Evolutionary conservation across 176 grass and related monocot genomes (phyloP).

Genomic region (Phoenix roebelenii): DNA sequence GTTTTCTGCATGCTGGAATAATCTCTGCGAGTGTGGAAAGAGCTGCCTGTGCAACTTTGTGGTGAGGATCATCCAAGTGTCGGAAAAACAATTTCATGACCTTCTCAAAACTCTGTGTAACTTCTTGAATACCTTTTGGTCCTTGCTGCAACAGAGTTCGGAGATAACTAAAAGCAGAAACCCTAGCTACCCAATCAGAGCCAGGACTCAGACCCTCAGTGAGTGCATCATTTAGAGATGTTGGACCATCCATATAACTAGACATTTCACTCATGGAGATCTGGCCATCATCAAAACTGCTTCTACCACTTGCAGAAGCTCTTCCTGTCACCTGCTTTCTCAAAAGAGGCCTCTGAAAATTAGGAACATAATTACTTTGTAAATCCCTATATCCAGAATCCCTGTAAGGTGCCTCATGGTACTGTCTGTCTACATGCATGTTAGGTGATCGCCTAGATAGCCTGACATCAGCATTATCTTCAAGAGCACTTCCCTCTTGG

Average conservation of each 20-base stretch:
- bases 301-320: slow-evolving; percentile 51
- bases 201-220: slow-evolving; percentile 84
- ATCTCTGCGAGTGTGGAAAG: slow-evolving; percentile 83
- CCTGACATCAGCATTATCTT: slow-evolving; percentile 48
- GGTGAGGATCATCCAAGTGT: slow-evolving; percentile 98
- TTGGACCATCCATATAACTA: slow-evolving; percentile 60
- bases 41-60: slow-evolving; percentile 87
- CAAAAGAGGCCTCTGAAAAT: slow-evolving; percentile 96
- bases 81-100: slow-evolving; percentile 98
- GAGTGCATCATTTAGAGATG: slow-evolving; percentile 81
- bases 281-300: slow-evolving; percentile 72
- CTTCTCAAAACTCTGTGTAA: slow-evolving; percentile 90
- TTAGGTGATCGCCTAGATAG: slow-evolving; percentile 47
- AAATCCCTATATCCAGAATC: slow-evolving; percentile 59
- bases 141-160: slow-evolving; percentile 77
- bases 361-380: slow-evolving; percentile 61
- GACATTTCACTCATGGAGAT: slow-evolving; percentile 42
- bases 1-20: slow-evolving; percentile 92
- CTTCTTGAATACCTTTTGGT: slow-evolving; percentile 76
- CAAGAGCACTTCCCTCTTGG: slow-evolving; percentile 38
- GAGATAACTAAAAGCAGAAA: slow-evolving; percentile 93
- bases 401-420: slow-evolving; percentile 55
- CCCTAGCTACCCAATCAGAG: slow-evolving; percentile 84
- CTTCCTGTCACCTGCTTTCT: slow-evolving; percentile 91
- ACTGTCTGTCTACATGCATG: slow-evolving; percentile 55